Conservation (phyloP, 129 eudicot species). For the Tanacetum coccineum region DNA sequence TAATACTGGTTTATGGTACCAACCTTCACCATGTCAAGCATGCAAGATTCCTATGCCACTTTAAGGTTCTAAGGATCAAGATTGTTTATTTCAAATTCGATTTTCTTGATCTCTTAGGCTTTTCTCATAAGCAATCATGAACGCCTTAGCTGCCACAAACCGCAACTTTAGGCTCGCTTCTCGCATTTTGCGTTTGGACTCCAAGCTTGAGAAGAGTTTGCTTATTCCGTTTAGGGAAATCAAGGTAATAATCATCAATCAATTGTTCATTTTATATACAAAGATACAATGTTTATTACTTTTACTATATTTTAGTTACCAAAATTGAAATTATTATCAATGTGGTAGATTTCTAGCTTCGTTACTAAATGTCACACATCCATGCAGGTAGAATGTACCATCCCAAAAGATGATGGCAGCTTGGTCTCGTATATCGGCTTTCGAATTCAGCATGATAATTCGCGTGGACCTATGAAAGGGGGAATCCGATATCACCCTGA, state of each 20-base stretch:
- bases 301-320: background rate
- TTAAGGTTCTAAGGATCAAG: background rate
- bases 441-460: constrained; percentile 90
- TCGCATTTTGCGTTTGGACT: constrained; percentile 56
- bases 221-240: constrained; percentile 78
- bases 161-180: constrained; percentile 69
- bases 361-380: background rate
- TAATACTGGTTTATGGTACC: background rate
- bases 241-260: constrained; percentile 37
- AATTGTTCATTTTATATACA: background rate
- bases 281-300: background rate
- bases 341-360: background rate
- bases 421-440: constrained; percentile 86
- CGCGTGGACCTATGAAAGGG: constrained; percentile 99
- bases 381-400: constrained; percentile 89
- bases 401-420: constrained; percentile 91
- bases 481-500: constrained; percentile 98
- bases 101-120: background rate
- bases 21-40: background rate
- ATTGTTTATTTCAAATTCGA: background rate
- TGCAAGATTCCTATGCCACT: background rate
- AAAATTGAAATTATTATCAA: background rate
- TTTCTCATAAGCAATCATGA: constrained; percentile 24
- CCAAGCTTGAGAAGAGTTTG: constrained; percentile 68
- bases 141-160: constrained; percentile 71